A percentile compares a stretch with the other conserved stretches of the same genome.
These are phyloP conservation scores for Cadophora malorum DNA, from an alignment of 2,329 filamentous ascomycete genomes.

Conservation along the genomic window DNA sequence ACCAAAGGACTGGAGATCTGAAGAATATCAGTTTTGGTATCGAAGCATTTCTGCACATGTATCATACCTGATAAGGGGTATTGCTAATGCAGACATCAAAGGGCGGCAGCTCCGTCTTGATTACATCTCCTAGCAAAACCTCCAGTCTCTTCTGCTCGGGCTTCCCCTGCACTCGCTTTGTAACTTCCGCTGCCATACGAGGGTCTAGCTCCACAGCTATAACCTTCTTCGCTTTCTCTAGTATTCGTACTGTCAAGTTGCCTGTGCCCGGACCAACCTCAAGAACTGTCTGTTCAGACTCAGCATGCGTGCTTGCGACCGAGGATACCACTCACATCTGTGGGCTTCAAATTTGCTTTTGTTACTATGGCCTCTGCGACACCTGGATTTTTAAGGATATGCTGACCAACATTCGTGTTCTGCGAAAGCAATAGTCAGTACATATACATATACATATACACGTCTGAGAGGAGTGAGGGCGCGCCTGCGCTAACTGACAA, in stretches of 20 bases:
- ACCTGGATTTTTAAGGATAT: slow-evolving; percentile 92
- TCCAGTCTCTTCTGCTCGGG: slow-evolving; percentile 85
- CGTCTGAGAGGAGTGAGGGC: background rate
- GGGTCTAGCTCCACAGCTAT: slow-evolving; percentile 94
- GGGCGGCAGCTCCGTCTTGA: slow-evolving; percentile 76
- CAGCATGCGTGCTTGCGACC: background rate
- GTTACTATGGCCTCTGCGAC: slow-evolving; percentile 82
- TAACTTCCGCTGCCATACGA: slow-evolving; percentile 88
- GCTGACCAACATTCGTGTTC: slow-evolving; percentile 62
- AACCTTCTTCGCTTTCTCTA: slow-evolving; percentile 82
- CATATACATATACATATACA: no score
- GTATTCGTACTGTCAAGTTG: slow-evolving; percentile 86
- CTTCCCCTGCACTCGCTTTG: slow-evolving; percentile 90
- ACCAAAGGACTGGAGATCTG: slow-evolving; percentile 90
- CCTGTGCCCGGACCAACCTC: slow-evolving; percentile 92
- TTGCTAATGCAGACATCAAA: slow-evolving; percentile 84
- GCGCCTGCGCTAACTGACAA: slow-evolving; percentile 50
- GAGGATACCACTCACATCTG: slow-evolving; percentile 60
- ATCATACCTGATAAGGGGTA: slow-evolving; percentile 65
- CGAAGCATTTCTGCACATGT: slow-evolving; percentile 31
- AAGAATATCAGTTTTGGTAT: slow-evolving; percentile 36
- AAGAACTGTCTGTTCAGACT: slow-evolving; percentile 61
- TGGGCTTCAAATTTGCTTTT: slow-evolving; percentile 90
- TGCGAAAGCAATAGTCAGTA: slow-evolving; percentile 1
- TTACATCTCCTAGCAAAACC: slow-evolving; percentile 88